Percentiles rank a stretch among this genome's conserved stretches.
Conservation (phyloP, 495 filamentous ascomycete species). For the Penicillium silybi region DNA sequence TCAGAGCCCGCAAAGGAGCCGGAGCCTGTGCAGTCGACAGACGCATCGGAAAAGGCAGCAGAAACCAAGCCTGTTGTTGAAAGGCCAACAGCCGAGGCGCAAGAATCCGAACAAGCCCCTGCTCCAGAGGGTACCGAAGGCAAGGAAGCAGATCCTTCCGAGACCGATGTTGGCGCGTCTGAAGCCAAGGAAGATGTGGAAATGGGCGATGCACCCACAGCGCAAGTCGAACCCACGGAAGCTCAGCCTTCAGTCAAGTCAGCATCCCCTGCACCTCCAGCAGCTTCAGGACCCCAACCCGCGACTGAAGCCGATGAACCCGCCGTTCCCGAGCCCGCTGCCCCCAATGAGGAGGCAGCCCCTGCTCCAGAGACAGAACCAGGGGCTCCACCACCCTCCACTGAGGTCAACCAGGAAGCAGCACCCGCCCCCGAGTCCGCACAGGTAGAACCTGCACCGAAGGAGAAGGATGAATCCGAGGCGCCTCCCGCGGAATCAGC, state of each 20-base stretch:
- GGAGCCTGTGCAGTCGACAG: background rate
- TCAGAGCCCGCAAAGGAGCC: slow-evolving; percentile 1
- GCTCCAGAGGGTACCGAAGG: background rate
- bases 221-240: background rate
- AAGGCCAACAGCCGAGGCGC: background rate
- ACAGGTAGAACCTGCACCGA: background rate
- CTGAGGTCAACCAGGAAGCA: background rate
- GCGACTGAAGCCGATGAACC: background rate
- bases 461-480: slow-evolving; percentile 9
- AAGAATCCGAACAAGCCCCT: background rate
- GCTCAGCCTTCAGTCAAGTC: background rate
- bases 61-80: background rate
- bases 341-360: background rate
- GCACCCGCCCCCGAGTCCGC: background rate
- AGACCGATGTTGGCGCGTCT: background rate
- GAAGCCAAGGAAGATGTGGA: slow-evolving; percentile 8
- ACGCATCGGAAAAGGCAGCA: background rate
- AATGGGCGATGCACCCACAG: slow-evolving; percentile 8
- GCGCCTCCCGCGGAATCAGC: slow-evolving; percentile 1
- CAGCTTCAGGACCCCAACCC: background rate
- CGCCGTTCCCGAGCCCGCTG: background rate
- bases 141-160: background rate
- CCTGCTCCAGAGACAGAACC: slow-evolving; percentile 4
- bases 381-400: slow-evolving; percentile 4
- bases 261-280: slow-evolving; percentile 1